A percentile compares a stretch with the other conserved stretches of the same genome.
Conservation (phyloP, 192 early-diverging fungal genomes). For the Backusella luteola region DNA sequence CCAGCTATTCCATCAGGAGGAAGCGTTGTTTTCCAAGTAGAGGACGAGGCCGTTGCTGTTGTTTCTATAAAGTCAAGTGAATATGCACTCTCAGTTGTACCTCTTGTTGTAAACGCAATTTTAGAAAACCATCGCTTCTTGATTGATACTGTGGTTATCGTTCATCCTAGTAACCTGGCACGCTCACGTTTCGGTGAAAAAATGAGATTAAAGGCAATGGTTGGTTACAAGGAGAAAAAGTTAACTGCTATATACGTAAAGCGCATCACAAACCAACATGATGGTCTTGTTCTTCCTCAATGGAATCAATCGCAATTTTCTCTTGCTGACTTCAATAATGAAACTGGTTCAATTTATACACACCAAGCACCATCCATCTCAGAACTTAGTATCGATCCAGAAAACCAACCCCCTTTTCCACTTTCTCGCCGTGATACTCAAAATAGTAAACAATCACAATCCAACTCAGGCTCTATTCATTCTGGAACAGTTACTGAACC, state of each 20-base stretch:
- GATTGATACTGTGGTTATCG: conserved; percentile 16
- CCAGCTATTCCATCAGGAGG: conserved; percentile 47
- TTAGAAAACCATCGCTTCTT: conserved; percentile 13
- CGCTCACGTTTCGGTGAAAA: conserved; percentile 20
- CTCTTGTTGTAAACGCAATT: conserved; percentile 13
- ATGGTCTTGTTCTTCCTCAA: conserved; percentile 22
- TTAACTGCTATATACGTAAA: conserved; percentile 24
- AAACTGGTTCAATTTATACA: conserved; percentile 19
- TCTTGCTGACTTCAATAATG: conserved; percentile 19
- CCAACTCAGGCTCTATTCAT: background rate
- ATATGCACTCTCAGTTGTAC: conserved; percentile 6
- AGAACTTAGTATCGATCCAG: background rate
- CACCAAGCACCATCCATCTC: background rate
- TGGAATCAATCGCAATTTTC: conserved; percentile 27
- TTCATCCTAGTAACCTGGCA: conserved; percentile 5
- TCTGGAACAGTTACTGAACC: background rate
- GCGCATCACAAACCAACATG: conserved; percentile 37
- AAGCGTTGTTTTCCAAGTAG: conserved; percentile 23
- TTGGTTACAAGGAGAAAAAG: conserved; percentile 5
- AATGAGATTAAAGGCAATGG: conserved; percentile 16
- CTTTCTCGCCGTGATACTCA: background rate
- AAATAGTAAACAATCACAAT: conserved; percentile 2
- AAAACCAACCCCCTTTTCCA: conserved; percentile 2
- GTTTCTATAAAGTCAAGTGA: conserved; percentile 14
- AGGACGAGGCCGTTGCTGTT: conserved; percentile 11